Evolutionary conservation across 805 yeast genomes (phyloP).

Genomic region (Teunomyces barrocoloradensis): DNA sequence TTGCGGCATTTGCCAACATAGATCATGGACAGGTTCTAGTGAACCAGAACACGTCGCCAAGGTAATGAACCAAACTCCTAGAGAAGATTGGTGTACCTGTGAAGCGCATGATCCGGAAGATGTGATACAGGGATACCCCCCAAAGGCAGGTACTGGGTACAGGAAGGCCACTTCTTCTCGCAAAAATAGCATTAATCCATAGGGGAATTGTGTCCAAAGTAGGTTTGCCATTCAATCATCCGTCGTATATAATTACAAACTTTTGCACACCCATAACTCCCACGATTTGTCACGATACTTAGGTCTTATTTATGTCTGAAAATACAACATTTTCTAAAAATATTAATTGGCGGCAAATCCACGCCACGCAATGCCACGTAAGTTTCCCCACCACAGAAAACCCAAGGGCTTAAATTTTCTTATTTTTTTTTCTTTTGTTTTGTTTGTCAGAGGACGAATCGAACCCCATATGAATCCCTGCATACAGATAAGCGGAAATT

Average conservation of each 20-base stretch:
- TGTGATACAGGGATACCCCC: slow-evolving; percentile 43
- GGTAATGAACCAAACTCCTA: slow-evolving; percentile 54
- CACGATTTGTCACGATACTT: neutral
- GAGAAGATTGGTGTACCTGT: slow-evolving; percentile 55
- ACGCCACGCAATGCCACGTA: neutral
- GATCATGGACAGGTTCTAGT: slow-evolving; percentile 68
- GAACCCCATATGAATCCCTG: slow-evolving; percentile 1
- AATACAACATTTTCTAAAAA: neutral
- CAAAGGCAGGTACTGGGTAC: slow-evolving; percentile 60
- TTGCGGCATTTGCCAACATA: slow-evolving; percentile 36
- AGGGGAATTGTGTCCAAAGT: no score
- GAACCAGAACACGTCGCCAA: slow-evolving; percentile 38
- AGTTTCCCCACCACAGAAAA: neutral
- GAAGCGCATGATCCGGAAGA: slow-evolving; percentile 40
- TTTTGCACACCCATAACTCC: no score
- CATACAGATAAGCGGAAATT: neutral
- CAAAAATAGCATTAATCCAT: slow-evolving; percentile 4
- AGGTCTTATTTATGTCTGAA: neutral
- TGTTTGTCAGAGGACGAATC: neutral
- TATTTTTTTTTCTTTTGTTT: neutral
- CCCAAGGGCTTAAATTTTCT: no score
- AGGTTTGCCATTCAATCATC: neutral
- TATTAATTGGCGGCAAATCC: neutral
- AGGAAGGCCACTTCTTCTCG: slow-evolving; percentile 1
- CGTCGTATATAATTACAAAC: no score